Base-by-base conservation (phyloP, 2,329 filamentous ascomycete genomes). In the Calonectria honghensis region DNA sequence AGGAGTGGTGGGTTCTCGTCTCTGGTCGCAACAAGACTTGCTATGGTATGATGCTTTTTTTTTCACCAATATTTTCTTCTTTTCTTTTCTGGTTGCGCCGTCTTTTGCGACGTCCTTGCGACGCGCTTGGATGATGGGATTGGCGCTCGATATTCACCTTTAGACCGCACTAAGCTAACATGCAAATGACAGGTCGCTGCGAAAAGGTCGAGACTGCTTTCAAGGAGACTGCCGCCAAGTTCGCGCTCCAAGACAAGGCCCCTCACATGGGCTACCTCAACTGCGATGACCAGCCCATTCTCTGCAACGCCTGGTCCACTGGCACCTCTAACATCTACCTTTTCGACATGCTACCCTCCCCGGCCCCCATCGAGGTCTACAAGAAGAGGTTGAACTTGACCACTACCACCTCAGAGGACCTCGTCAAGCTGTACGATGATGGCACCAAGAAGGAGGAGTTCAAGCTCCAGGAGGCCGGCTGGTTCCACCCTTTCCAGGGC, bases 1-100 rank as follows among this genome's bases (percentile, higher is more conserved):
- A 94, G 85, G 93, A 95, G 85, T 96, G 93, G 93, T 93, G 94
- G 88, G 87, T 96, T 75, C 89, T 94, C 78, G 86, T 95, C 78
- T 94, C 92, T 13, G 94, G 94, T 71, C 89, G 93, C 79, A 96
- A 96, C 88, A 93, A 92, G 87, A 95, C 94, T 39, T 96, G 94
- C 87, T 93, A 90, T 82, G 90, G 91, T 92, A 86, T 73, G 88
- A 80, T 74, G 54, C 29, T 57, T 45, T 48, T 48, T 48, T 24
- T 24, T 24, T 24, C 24, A 24, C 24, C 24, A 24, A 24, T 24
- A 24, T 24, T 24, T 24, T 24, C 24, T 24, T 24, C 24, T 24
- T 2, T 48, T 48, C 13, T 24, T 24, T 48, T 48, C 45, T 48
- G 64, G 39, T 27, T 57, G 57, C 27, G 61, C 61, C 64, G 48